A percentile compares a stretch with the other conserved stretches of the same genome.
These are phyloP conservation scores for Colletotrichum chlorophyti DNA, from an alignment of 2,329 filamentous ascomycete genomes.

Conservation along the genomic window DNA sequence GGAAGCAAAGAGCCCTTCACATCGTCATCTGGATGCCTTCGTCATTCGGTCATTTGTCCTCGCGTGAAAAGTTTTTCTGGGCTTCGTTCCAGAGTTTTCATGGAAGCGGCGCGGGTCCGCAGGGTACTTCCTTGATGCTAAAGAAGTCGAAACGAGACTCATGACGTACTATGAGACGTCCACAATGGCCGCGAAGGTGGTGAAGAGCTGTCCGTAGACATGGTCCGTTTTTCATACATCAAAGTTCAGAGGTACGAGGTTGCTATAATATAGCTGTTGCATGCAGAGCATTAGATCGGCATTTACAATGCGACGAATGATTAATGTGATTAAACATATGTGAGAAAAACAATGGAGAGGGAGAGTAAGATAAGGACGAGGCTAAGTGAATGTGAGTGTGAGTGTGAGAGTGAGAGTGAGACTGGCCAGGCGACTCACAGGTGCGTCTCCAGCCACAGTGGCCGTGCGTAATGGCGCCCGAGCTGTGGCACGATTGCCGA, in stretches of 20 bases:
- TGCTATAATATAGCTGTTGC: too few relatives aligned
- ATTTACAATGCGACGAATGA: too few relatives aligned
- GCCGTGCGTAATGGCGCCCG: slow-evolving; percentile 9
- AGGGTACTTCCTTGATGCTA: slow-evolving; percentile 52
- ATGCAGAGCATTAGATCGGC: too few relatives aligned
- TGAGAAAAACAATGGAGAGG: too few relatives aligned
- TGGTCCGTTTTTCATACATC: too few relatives aligned
- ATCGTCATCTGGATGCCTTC: too few relatives aligned
- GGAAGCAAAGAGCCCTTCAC: slow-evolving; percentile 49
- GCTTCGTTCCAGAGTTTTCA: slow-evolving; percentile 52
- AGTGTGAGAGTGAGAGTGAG: too few relatives aligned
- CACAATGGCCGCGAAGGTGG: slow-evolving; percentile 53
- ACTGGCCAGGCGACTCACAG: not conserved
- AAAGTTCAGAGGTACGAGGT: too few relatives aligned
- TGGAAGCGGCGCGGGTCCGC: slow-evolving; percentile 60
- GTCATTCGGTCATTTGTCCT: slow-evolving; percentile 53
- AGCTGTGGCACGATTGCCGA: too few relatives aligned
- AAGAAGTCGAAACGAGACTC: slow-evolving; percentile 58
- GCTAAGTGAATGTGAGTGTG: too few relatives aligned
- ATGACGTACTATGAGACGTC: slow-evolving; percentile 61
- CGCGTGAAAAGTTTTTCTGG: slow-evolving; percentile 46
- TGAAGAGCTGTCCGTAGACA: slow-evolving; percentile 62
- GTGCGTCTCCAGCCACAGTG: slow-evolving; percentile 3
- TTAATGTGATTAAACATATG: too few relatives aligned
- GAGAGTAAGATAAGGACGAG: too few relatives aligned